Evolutionary conservation across 1,139 yeast genomes (phyloP).

Genomic region (Diutina ranongensis): DNA sequence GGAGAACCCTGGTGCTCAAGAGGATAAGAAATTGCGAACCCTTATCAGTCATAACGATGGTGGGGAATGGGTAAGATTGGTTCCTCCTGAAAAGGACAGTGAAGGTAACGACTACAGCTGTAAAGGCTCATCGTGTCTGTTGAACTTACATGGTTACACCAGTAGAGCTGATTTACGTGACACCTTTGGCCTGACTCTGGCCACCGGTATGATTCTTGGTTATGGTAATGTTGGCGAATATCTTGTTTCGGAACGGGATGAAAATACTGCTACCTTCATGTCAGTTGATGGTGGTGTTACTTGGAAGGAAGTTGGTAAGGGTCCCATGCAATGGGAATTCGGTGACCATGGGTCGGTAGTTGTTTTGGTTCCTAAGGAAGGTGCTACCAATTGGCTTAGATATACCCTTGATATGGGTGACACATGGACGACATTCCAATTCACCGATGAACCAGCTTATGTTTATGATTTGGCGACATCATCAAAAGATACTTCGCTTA

Average conservation of each 20-base stretch:
- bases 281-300: slow-evolving; percentile 82
- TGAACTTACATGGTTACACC: slow-evolving; percentile 84
- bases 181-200: slow-evolving; percentile 79
- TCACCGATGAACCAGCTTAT: slow-evolving; percentile 42
- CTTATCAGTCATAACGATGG: slow-evolving; percentile 87
- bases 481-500: slow-evolving; percentile 79
- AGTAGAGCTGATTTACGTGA: slow-evolving; percentile 79
- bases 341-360: slow-evolving; percentile 91
- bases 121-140: slow-evolving; percentile 48
- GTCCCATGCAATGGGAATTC: slow-evolving; percentile 83
- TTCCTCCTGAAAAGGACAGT: slow-evolving; percentile 59
- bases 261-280: slow-evolving; percentile 57
- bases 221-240: slow-evolving; percentile 80
- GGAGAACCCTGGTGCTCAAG: slow-evolving; percentile 29
- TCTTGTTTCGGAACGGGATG: slow-evolving; percentile 28
- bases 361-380: slow-evolving; percentile 51
- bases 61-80: slow-evolving; percentile 65
- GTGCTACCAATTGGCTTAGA: slow-evolving; percentile 42
- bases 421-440: slow-evolving; percentile 59
- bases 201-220: slow-evolving; percentile 77
- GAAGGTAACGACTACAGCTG: slow-evolving; percentile 50
- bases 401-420: slow-evolving; percentile 77
- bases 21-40: slow-evolving; percentile 49
- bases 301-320: slow-evolving; percentile 72
- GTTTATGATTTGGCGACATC: slow-evolving; percentile 77